These are phyloP conservation scores for Candida glaebosa DNA, from an alignment of 805 yeast genomes.

Conservation along the genomic window DNA sequence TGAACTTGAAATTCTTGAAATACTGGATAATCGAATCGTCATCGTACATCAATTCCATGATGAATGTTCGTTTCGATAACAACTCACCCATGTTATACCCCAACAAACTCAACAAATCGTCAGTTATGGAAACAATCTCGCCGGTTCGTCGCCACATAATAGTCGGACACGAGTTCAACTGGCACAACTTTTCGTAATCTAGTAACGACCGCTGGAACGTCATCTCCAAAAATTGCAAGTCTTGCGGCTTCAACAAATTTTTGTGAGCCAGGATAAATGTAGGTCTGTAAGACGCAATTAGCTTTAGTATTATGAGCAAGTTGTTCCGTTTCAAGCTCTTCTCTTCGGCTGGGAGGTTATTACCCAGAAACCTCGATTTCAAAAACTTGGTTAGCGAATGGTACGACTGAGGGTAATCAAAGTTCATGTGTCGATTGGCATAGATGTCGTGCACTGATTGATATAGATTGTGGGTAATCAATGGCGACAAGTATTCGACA, in stretches of 20 bases:
- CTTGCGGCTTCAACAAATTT: conserved; percentile 62
- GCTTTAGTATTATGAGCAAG: conserved; percentile 45
- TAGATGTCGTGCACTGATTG: conserved; percentile 50
- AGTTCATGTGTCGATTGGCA: conserved; percentile 45
- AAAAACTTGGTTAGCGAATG: conserved; percentile 57
- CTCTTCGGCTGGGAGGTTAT: conserved; percentile 31
- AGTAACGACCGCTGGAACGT: conserved; percentile 41
- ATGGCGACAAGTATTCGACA: conserved; percentile 51
- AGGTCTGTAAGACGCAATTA: conserved; percentile 67
- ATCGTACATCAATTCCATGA: conserved; percentile 75
- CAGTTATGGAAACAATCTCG: conserved; percentile 75
- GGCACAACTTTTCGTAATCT: conserved; percentile 42
- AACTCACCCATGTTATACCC: conserved; percentile 60
- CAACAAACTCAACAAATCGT: conserved; percentile 67
- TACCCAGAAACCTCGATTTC: conserved; percentile 53
- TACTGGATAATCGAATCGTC: conserved; percentile 70
- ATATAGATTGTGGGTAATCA: conserved; percentile 53
- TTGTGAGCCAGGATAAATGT: conserved; percentile 76
- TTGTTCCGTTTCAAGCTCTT: conserved; percentile 28
- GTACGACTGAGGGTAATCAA: conserved; percentile 61
- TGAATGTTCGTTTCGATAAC: conserved; percentile 57
- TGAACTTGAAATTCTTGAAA: conserved; percentile 64
- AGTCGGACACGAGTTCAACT: conserved; percentile 69
- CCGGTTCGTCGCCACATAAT: conserved; percentile 86
- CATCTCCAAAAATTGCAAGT: conserved; percentile 52